Evolutionary conservation across 116 monocot genomes (phyloP), one percentile per base, ranked within the genome.

Genomic region (Cymodocea nodosa): DNA sequence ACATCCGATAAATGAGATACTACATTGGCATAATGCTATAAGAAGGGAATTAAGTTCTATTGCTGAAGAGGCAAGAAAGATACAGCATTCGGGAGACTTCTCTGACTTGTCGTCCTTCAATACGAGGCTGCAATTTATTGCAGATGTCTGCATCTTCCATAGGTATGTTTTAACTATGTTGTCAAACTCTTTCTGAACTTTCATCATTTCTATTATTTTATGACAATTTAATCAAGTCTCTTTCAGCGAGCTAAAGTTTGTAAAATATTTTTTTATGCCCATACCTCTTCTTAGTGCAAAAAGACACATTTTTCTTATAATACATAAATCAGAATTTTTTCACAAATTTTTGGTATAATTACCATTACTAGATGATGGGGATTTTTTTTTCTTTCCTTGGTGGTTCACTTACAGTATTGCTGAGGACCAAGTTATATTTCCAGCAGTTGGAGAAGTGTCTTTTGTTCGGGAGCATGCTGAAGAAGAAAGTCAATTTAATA

Each of bases 351-450:
- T 8, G 44, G 4, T 54, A 54, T 54, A 54, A 54, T 54, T 54
- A 3, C 15, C 54, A 54, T 16, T 16, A 54, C 54, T 54, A n/a
- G 54, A 54, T 54, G 17, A 18, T 6, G n/a, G n/a, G 4, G 2
- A 17, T 54, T 54, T 65, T 25, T 14, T 50, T 22, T 24, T 16
- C 7, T 22, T 50, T 7, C 22, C 12, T 51, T 50, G 48, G 14
- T 53, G 67, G 18, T 35, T 53, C 52, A 17, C 18, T 67, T 67
- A 70, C 82, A 99, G 99, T 76, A 85, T 86, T 72, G 99, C 99
- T 53, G 99, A 99, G 74, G 92, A 99, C 81, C 82, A 92, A 76
- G 83, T 99, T 63, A 89, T 99, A 77, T 99, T 89, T 70, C 99
- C 99, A 76, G 92, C 99, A 17, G 99, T 99, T 83, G 84, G 82